phyloP scores from a whole-genome alignment of 257 asterid species.

The Solanum medicagineum region DNA sequence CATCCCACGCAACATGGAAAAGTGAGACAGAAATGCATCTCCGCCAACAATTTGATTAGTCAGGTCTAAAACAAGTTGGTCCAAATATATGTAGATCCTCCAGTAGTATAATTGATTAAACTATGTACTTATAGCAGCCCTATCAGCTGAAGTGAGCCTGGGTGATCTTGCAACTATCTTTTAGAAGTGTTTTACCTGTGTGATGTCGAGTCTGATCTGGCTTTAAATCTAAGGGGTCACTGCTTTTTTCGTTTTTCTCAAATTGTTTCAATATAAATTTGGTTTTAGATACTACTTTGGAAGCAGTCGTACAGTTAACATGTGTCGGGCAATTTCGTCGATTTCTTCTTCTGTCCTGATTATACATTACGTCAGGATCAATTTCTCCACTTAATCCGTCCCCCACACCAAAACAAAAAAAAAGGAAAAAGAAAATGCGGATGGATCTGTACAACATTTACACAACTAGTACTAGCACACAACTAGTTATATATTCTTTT shows the following conservation, averaged over 20 bases:
- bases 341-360: not conserved
- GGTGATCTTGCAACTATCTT: not conserved
- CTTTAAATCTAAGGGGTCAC: not conserved
- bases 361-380: not conserved
- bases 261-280: not conserved
- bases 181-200: not conserved
- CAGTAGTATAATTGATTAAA: not conserved
- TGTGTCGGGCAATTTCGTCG: not conserved
- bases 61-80: not conserved
- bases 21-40: constrained; percentile 98
- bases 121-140: not conserved
- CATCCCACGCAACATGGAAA: constrained; percentile 94
- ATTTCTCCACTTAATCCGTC: not conserved
- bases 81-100: not conserved
- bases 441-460: no score
- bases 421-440: no score
- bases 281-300: not conserved
- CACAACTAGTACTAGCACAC: not conserved
- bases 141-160: not conserved
- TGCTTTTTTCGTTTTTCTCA: not conserved
- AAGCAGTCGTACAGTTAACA: not conserved
- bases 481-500: not conserved
- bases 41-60: constrained; percentile 91
- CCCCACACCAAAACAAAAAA: no score
- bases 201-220: not conserved